Evolutionary conservation across 2,329 filamentous ascomycete species (phyloP), one percentile per base, ranked within the genome.

Genomic region (Aspergillus sp.): DNA sequence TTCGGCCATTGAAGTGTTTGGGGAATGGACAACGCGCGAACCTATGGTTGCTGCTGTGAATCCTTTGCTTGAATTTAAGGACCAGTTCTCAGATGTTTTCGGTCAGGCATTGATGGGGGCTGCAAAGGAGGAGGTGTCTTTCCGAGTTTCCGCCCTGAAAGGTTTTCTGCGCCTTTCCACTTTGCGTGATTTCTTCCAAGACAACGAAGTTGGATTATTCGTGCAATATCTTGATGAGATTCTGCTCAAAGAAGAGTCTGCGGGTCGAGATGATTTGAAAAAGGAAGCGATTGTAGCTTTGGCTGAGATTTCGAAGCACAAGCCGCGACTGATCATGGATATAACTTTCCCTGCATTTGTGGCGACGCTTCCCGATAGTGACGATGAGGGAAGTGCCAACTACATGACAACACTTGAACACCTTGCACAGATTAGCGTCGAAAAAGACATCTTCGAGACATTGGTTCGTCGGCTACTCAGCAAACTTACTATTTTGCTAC

Each of bases 291-390:
- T 85, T 46, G 65, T 70, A 30, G 74, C 76, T 26, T 69, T 86
- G 36, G 73, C 79, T 4, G 75, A 81, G 30, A 74, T 85, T 34
- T 82, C 82, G 6, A 77, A 77, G 47, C 73, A 80, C 46, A 82
- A 81, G 53, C 79, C 82, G 12, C 73, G 76, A 37, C 64, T 82
- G 8, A 78, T 86, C 27, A 77, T 83, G 54, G 76, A 83, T 37
- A 81, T 81, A 44, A 80, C 81, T 0, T 80, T 86, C 53, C 82
- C 82, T 27, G 78, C 78, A 5, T 83, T 86, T 57, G 74, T 85
- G 62, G 80, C 81, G 4, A 76, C 78, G 33, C 64, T 86, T 4
- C 83, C 82, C 1, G 81, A 82, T 47, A 68, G 66, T 2, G 76
- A 77, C 44, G 63, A 67, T n/a, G 71, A 74, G 12, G 65, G 66